Percentiles rank a stretch among this genome's conserved stretches.
These are phyloP conservation scores for Glebionis coronaria DNA, from an alignment of 129 eudicot genomes.

Conservation along the genomic window DNA sequence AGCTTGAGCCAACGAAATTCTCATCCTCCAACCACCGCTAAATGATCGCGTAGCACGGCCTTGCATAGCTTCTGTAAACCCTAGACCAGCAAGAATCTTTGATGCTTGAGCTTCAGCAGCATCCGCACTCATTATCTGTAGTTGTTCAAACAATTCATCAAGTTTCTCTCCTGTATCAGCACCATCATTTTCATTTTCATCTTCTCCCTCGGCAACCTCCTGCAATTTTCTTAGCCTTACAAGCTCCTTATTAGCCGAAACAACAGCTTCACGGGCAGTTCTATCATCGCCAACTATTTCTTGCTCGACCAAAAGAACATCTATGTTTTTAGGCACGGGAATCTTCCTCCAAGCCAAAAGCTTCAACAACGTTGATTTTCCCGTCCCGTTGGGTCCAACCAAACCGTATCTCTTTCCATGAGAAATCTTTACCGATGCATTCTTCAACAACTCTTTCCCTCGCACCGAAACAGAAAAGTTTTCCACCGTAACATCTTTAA, in stretches of 20 bases:
- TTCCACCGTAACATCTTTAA: conserved; percentile 6
- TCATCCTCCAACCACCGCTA: conserved; percentile 19
- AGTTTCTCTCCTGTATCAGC: conserved; percentile 15
- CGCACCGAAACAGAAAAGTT: conserved; percentile 15
- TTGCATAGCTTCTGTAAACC: conserved; percentile 15
- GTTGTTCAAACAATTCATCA: conserved; percentile 2
- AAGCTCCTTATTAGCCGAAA: conserved; percentile 16
- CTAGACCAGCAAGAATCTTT: conserved; percentile 17
- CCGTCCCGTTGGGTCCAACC: conserved; percentile 16
- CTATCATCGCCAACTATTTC: conserved; percentile 17
- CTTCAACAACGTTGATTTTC: conserved; percentile 13
- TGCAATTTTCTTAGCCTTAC: not conserved
- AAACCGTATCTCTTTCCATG: conserved; percentile 19
- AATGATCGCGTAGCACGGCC: conserved; percentile 12
- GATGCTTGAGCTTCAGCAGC: conserved; percentile 21
- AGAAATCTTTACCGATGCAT: conserved; percentile 10
- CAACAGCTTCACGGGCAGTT: conserved; percentile 13
- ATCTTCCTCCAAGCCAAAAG: conserved; percentile 20
- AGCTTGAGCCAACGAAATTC: conserved; percentile 15
- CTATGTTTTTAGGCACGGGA: conserved; percentile 16
- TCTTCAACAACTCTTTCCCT: conserved; percentile 14
- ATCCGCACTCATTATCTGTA: conserved; percentile 10
- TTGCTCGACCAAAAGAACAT: conserved; percentile 10
- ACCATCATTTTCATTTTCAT: not conserved
- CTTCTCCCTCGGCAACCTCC: not conserved